These are phyloP conservation scores for Cladophialophora bantiana DNA, from an alignment of 2,329 filamentous ascomycete genomes.

Conservation along the genomic window DNA sequence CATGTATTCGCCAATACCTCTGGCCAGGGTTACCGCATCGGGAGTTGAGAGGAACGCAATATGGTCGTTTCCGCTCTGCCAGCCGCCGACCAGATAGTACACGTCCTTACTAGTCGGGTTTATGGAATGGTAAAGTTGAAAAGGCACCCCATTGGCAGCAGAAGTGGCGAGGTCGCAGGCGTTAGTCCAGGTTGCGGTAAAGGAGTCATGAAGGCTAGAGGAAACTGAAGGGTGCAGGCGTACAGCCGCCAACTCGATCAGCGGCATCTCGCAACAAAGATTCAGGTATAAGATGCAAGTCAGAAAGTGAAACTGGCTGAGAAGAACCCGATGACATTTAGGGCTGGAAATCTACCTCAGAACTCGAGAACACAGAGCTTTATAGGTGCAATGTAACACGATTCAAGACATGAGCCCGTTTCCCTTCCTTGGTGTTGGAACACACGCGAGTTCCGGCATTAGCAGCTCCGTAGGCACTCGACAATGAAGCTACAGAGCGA, in stretches of 20 bases:
- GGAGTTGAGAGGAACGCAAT: conserved; percentile 22
- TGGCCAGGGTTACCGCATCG: conserved; percentile 17
- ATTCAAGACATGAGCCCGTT: background rate
- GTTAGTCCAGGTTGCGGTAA: conserved; percentile 16
- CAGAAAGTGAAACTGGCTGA: background rate
- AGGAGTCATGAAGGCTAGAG: conserved; percentile 12
- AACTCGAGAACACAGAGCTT: background rate
- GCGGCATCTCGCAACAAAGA: conserved; percentile 9
- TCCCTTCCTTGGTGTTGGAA: background rate
- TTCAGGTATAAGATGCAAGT: background rate
- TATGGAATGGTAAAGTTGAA: conserved; percentile 20
- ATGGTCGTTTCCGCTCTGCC: conserved; percentile 19
- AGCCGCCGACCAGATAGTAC: conserved; percentile 25
- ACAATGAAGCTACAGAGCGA: conserved; percentile 13
- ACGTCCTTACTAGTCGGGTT: conserved; percentile 2
- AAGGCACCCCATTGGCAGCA: conserved; percentile 12
- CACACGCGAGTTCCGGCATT: too few species aligned
- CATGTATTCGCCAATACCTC: conserved; percentile 22
- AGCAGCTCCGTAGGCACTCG: background rate
- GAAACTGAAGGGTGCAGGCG: conserved; percentile 15
- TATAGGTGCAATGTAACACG: background rate
- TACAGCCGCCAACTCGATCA: conserved; percentile 24
- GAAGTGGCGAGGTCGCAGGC: conserved; percentile 9
- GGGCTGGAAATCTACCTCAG: background rate
- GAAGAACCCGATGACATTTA: background rate